Base-by-base conservation (phyloP, 257 asterid species). In the Przewalskia tangutica region DNA sequence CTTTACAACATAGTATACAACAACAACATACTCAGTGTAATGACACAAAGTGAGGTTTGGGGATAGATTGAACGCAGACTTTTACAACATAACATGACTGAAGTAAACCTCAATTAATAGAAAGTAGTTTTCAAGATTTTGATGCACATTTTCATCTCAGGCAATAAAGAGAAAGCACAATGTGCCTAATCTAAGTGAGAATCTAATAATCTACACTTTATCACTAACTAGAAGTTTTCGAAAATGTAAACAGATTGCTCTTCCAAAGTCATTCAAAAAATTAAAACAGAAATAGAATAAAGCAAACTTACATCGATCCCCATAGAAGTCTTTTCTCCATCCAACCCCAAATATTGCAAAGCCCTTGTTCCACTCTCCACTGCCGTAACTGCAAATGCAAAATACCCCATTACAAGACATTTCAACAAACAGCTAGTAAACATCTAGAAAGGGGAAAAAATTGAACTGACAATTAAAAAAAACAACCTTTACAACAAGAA, bases 281-380 rank as follows among this genome's bases (percentile, higher is more conserved):
- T 12, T 32, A 7, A 0, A 66, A 66, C 12, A 12, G n/a, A 53
- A 53, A 53, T 13, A 53, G 14, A 8, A 12, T 14, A 53, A 23
- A 27, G 32, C 14, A 12, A 67, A 75, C 93, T 89, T 82, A 93
- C 98, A 88, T 93, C 92, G 68, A 90, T 85, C 67, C 83, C 91
- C 84, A 86, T 90, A 58, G 94, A 84, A 84, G 82, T 84, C 83
- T 81, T 88, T 50, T 93, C 98, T 68, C 92, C 98, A 83, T 93
- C 98, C 64, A 94, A 88, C 3, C 98, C 98, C 89, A 95, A 68
- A 89, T 85, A 92, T 89, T 92, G 98, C 85, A 95, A 84, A 85
- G 98, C 98, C 84, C 89, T 93, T 17, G 84, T 89, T 77, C 97
- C 98, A 87, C 98, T 95, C 75, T 95, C 98, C 81, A 95, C 98